phyloP scores from a whole-genome alignment of 768 basidiomycete species.

The Leccinum subtestaceum region DNA sequence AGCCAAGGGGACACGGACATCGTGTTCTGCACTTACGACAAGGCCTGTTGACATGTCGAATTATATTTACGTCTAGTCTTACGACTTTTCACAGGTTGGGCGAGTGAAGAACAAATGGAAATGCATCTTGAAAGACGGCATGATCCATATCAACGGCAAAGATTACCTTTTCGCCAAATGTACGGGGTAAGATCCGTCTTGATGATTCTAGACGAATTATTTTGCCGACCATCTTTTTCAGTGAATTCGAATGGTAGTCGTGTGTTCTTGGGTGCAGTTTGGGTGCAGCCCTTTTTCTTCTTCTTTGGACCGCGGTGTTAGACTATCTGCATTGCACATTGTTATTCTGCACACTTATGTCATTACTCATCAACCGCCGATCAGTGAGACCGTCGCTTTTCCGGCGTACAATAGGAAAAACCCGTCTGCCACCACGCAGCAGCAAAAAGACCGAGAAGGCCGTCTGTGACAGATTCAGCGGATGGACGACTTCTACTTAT shows the following conservation, averaged over 20 bases:
- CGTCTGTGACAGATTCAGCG: not conserved
- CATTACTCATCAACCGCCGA: slow-evolving; percentile 12
- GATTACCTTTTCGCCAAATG: slow-evolving; percentile 98
- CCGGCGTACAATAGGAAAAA: slow-evolving; percentile 26
- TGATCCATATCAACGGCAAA: slow-evolving; percentile 95
- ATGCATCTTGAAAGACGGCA: slow-evolving; percentile 94
- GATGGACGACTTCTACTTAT: not conserved
- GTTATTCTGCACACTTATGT: slow-evolving; percentile 24
- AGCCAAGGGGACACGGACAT: slow-evolving; percentile 80
- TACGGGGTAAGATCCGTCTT: slow-evolving; percentile 68
- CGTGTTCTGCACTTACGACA: slow-evolving; percentile 98
- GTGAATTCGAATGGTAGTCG: slow-evolving; percentile 47
- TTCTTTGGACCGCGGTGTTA: slow-evolving; percentile 8
- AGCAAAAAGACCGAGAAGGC: not conserved
- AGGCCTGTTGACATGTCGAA: slow-evolving; percentile 49
- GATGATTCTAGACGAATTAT: not conserved
- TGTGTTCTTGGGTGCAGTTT: not conserved
- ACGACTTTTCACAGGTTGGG: slow-evolving; percentile 63
- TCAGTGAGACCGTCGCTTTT: slow-evolving; percentile 15
- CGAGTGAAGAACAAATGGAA: slow-evolving; percentile 99
- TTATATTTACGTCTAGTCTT: not conserved
- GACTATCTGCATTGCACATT: slow-evolving; percentile 24
- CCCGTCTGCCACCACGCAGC: slow-evolving; percentile 8
- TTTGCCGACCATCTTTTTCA: slow-evolving; percentile 12
- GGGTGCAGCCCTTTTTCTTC: not conserved